phyloP scores from a whole-genome alignment of 805 yeast species.

The Saccharomycopsis sp. region DNA sequence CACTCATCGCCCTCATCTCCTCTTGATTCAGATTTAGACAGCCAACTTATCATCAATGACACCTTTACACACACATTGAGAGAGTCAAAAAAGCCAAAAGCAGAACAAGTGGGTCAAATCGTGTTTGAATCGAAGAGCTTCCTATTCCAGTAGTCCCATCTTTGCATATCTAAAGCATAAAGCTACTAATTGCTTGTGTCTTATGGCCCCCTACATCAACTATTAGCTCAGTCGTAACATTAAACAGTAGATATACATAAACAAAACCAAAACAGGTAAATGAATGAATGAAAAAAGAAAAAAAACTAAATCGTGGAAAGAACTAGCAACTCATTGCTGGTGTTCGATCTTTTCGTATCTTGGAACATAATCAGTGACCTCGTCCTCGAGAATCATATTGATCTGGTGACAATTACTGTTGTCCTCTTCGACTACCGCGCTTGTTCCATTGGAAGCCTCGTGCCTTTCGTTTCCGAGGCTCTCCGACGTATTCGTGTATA shows the following conservation, averaged over 20 bases:
- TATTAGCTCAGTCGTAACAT: not conserved
- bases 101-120: too few relatives aligned
- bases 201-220: too few relatives aligned
- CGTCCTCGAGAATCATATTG: constrained; percentile 3
- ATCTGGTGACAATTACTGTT: not conserved
- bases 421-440: not conserved
- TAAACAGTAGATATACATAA: not conserved
- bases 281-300: not conserved
- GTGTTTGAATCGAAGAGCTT: too few relatives aligned
- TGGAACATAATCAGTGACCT: constrained; percentile 18
- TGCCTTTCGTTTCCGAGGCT: not conserved
- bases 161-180: too few relatives aligned
- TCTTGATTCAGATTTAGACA: too few relatives aligned
- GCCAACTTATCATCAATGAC: too few relatives aligned
- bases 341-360: constrained; percentile 7
- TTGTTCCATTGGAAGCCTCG: not conserved
- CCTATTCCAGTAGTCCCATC: too few relatives aligned
- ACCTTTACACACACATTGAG: too few relatives aligned
- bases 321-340: not conserved
- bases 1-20: too few relatives aligned
- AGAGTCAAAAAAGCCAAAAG: too few relatives aligned
- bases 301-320: not conserved
- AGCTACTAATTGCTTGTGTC: too few relatives aligned
- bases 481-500: constrained; percentile 14
- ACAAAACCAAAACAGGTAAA: not conserved